phyloP scores from a whole-genome alignment of 352 stramenopile genomes.

The Phytophthora macrochlamydospora region DNA sequence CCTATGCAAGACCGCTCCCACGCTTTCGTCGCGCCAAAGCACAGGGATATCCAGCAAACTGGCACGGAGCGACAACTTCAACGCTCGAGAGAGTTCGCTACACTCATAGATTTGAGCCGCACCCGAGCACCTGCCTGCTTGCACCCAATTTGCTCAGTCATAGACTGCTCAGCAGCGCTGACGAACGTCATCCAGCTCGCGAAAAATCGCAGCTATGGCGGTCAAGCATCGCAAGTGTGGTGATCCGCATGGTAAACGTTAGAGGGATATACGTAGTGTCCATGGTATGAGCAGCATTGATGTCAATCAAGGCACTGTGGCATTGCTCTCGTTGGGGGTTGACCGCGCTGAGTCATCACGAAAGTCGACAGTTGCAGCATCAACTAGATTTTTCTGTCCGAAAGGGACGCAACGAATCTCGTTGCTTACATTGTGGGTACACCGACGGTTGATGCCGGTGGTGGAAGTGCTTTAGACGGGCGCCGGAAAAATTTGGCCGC shows the following conservation, averaged over 20 bases:
- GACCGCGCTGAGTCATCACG: background rate
- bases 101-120: background rate
- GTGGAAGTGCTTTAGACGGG: background rate
- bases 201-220: background rate
- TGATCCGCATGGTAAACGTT: too few relatives aligned
- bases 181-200: background rate
- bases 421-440: background rate
- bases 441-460: background rate
- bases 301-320: too few relatives aligned
- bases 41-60: conserved; percentile 15
- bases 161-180: background rate
- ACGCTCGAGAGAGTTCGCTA: conserved; percentile 1
- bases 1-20: background rate
- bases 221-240: too few relatives aligned
- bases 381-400: conserved; percentile 11
- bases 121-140: background rate
- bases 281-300: too few relatives aligned
- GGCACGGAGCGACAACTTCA: conserved; percentile 19
- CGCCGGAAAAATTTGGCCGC: background rate
- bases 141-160: conserved; percentile 11
- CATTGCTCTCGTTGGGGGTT: too few relatives aligned
- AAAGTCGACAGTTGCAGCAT: background rate
- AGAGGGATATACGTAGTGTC: too few relatives aligned
- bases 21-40: background rate
- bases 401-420: conserved; percentile 1